phyloP scores from a whole-genome alignment of 1,284 basidiomycete species.

The Apiotrichum mycotoxinovorans region DNA sequence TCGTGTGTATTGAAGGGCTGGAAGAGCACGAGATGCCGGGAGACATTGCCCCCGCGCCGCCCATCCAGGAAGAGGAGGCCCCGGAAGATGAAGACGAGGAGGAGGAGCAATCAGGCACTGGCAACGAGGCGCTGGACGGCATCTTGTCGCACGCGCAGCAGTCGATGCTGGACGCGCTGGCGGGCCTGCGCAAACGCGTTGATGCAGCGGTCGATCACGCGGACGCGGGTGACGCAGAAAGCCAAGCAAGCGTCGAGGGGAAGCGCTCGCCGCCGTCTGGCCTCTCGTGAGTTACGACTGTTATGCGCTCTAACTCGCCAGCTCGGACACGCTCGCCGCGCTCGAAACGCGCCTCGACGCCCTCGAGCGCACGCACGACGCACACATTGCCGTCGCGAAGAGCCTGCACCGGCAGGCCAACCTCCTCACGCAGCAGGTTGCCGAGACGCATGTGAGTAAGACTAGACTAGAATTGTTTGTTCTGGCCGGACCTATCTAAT shows the following conservation, averaged over 20 bases:
- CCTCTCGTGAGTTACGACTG: not conserved
- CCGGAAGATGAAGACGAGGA: not conserved
- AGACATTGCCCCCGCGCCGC: constrained; percentile 1
- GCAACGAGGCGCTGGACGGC: constrained; percentile 46
- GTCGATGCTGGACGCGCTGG: constrained; percentile 47
- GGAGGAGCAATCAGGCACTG: constrained; percentile 9
- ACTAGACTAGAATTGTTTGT: too few species aligned
- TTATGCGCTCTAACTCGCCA: not conserved
- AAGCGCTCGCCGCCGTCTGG: too few species aligned
- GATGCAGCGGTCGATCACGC: constrained; percentile 15
- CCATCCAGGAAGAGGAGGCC: not conserved
- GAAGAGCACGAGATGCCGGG: constrained; percentile 6
- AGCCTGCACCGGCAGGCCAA: not conserved
- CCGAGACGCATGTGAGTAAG: not conserved
- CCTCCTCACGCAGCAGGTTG: not conserved
- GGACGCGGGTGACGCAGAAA: not conserved
- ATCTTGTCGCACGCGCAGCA: constrained; percentile 46
- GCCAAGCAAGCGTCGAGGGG: too few species aligned
- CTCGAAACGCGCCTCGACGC: constrained; percentile 1
- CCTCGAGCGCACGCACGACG: not conserved
- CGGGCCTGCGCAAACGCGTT: constrained; percentile 33
- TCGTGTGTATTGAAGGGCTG: constrained; percentile 39
- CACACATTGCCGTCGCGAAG: not conserved
- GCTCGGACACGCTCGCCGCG: not conserved
- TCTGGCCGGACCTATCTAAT: not conserved